Evolutionary conservation across 2,329 filamentous ascomycete genomes (phyloP).

Genomic region (Claviceps arundinis): DNA sequence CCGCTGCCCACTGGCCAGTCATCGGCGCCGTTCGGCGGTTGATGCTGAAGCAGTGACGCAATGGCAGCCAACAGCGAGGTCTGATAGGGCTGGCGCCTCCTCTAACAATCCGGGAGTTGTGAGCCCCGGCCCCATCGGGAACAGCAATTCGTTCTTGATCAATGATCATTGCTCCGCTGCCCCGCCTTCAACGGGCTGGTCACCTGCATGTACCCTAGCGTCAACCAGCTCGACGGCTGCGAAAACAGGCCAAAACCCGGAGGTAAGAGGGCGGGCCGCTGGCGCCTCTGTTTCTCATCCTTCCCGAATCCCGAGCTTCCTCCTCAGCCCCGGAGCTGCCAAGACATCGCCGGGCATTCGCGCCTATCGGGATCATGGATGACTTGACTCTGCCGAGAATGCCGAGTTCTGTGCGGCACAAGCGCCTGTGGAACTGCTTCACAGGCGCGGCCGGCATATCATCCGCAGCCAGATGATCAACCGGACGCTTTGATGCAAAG

Average conservation of each 20-base stretch:
- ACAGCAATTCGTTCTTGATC: no score
- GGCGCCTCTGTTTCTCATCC: not conserved
- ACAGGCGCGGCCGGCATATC: not conserved
- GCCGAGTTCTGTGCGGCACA: slow-evolving; percentile 6
- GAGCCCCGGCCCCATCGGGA: no score
- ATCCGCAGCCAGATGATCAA: not conserved
- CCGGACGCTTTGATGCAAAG: not conserved
- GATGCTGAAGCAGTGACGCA: not conserved
- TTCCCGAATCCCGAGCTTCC: slow-evolving; percentile 11
- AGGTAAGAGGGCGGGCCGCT: not conserved
- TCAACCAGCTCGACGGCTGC: not conserved
- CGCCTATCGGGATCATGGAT: not conserved
- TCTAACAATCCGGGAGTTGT: no score
- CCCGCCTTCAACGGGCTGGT: no score
- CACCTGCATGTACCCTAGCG: no score
- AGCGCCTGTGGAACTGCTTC: not conserved
- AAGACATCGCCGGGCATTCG: not conserved
- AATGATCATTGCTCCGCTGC: no score
- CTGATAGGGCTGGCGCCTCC: no score
- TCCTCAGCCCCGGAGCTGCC: not conserved
- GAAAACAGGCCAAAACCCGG: no score
- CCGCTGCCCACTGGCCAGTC: no score
- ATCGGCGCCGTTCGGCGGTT: not conserved
- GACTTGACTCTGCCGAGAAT: not conserved
- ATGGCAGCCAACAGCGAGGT: not conserved